Percentiles rank a stretch among this genome's conserved stretches.
Conservation (phyloP, 257 asterid genomes). For the Sherardia arvensis region DNA sequence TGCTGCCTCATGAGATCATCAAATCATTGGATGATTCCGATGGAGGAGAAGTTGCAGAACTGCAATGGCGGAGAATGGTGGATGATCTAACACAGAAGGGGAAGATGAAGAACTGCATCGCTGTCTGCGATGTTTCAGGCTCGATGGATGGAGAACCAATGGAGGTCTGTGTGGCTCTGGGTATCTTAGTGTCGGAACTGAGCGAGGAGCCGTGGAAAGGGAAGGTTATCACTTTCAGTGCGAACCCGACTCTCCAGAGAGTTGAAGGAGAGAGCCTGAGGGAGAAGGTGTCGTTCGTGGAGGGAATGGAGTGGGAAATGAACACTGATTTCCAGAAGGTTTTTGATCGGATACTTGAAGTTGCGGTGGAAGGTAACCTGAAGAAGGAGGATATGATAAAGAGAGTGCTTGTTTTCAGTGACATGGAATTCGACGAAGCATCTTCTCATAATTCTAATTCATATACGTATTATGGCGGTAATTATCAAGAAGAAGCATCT, state of each 20-base stretch:
- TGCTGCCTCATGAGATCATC: constrained; percentile 11
- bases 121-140: constrained; percentile 9
- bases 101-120: constrained; percentile 10
- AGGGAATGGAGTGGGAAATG: constrained; percentile 3
- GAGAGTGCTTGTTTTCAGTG: constrained; percentile 7
- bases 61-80: constrained; percentile 14
- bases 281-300: neutral
- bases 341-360: constrained; percentile 5
- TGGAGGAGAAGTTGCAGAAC: constrained; percentile 8
- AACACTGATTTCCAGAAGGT: constrained; percentile 16
- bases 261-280: constrained; percentile 2
- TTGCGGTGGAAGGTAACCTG: constrained; percentile 3
- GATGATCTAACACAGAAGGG: constrained; percentile 11
- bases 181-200: constrained; percentile 7
- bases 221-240: constrained; percentile 3
- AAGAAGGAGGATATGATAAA: constrained; percentile 9
- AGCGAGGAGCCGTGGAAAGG: constrained; percentile 14
- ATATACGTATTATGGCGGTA: too few species aligned
- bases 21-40: neutral
- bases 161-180: constrained; percentile 12
- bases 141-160: constrained; percentile 7
- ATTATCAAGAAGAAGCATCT: too few species aligned
- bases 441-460: too few species aligned
- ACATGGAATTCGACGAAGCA: constrained; percentile 20
- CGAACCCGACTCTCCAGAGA: neutral